Evolutionary conservation across 331 rosid genomes (phyloP).

Genomic region (Pyracantha coccinea): DNA sequence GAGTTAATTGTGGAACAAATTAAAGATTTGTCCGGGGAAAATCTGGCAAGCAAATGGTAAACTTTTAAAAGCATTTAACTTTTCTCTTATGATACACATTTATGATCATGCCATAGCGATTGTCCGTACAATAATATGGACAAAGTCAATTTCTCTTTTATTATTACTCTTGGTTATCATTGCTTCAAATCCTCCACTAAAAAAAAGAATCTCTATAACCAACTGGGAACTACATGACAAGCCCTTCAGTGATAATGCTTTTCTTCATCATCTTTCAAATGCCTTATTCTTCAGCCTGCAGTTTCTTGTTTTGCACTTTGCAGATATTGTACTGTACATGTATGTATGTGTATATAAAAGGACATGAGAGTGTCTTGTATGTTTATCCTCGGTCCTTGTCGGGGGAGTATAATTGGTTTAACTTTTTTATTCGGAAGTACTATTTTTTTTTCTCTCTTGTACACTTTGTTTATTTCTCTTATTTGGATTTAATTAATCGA

Average conservation of each 20-base stretch:
- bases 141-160: background rate
- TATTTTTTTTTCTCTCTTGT: no score
- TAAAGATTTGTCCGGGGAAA: background rate
- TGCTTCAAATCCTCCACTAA: background rate
- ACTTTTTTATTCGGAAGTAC: no score
- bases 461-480: no score
- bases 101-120: background rate
- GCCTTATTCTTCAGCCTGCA: background rate
- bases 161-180: background rate
- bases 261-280: background rate
- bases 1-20: background rate
- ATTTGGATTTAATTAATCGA: no score
- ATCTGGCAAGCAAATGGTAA: background rate
- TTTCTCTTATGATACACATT: background rate
- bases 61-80: background rate
- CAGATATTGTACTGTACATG: no score
- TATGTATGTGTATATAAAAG: no score
- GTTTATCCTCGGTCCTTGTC: no score
- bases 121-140: slow-evolving; percentile 4
- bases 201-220: background rate
- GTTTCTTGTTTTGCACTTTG: background rate
- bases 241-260: background rate
- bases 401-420: no score
- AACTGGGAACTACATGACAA: slow-evolving; percentile 8
- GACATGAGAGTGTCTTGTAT: no score